Conservation (phyloP, 768 basidiomycete species). For the Boletus edulis region DNA sequence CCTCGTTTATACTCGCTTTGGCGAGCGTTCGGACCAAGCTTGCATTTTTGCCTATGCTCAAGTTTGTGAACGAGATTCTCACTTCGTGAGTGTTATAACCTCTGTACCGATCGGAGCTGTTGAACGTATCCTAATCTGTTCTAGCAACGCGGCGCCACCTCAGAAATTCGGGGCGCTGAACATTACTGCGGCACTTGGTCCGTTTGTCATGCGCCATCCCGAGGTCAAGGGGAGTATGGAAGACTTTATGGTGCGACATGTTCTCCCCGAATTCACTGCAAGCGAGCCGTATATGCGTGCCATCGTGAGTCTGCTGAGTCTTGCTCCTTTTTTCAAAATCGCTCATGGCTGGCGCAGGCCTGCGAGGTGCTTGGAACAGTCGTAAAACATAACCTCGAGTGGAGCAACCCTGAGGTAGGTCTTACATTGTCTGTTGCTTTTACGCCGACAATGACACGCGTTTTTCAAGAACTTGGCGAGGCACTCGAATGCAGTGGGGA, state of each 20-base stretch:
- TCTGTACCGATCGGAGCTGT: neutral
- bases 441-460: neutral
- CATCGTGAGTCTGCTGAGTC: constrained; percentile 50
- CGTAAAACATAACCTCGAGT: constrained; percentile 65
- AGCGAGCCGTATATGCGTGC: constrained; percentile 73
- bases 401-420: constrained; percentile 59
- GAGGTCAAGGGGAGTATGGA: constrained; percentile 78
- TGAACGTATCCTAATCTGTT: neutral
- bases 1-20: constrained; percentile 75
- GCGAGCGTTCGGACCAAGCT: constrained; percentile 77
- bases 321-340: neutral
- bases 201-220: constrained; percentile 82
- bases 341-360: constrained; percentile 45
- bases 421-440: neutral
- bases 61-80: constrained; percentile 74
- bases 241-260: constrained; percentile 68
- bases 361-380: constrained; percentile 78
- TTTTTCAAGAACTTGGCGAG: constrained; percentile 52
- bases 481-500: constrained; percentile 64
- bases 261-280: constrained; percentile 68
- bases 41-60: constrained; percentile 79
- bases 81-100: constrained; percentile 46
- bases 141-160: constrained; percentile 49
- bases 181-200: constrained; percentile 73
- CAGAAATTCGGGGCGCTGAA: constrained; percentile 85